phyloP scores from a whole-genome alignment of 805 yeast species.

The Myxozyma sirexii region DNA sequence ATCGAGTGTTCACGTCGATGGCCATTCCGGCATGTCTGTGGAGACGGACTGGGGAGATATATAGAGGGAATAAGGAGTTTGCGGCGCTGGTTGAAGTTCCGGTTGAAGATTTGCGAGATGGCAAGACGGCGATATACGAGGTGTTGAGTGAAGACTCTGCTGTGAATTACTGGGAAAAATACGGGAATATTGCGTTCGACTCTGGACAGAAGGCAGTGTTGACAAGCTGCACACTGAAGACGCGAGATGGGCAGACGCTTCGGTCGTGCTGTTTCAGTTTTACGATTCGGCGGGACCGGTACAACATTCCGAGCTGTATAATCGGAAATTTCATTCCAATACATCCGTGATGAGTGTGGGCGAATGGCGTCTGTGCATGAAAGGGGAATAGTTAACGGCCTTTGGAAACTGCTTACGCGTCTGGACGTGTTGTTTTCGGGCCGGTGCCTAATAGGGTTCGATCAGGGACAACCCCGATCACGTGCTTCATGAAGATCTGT shows the following conservation, averaged over 20 bases:
- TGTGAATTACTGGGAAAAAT: constrained; percentile 96
- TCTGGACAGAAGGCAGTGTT: constrained; percentile 93
- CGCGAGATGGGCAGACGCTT: constrained; percentile 76
- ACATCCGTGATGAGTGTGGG: constrained; percentile 37
- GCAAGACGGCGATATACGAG: constrained; percentile 88
- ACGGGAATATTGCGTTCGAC: constrained; percentile 94
- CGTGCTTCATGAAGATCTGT: too few species aligned
- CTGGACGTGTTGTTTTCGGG: too few species aligned
- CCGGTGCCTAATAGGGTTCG: too few species aligned
- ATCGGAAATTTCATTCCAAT: constrained; percentile 94
- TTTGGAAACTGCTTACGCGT: too few species aligned
- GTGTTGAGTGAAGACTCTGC: constrained; percentile 95
- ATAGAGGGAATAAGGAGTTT: constrained; percentile 93
- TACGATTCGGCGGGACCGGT: constrained; percentile 87
- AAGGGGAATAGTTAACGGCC: too few species aligned
- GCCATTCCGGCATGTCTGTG: constrained; percentile 97
- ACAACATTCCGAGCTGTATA: constrained; percentile 93
- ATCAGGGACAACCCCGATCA: too few species aligned
- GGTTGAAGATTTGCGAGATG: constrained; percentile 89
- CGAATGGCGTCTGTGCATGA: too few species aligned
- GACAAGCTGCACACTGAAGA: constrained; percentile 84
- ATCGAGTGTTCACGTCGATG: constrained; percentile 94
- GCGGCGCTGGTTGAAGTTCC: constrained; percentile 88
- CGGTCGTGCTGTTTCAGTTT: constrained; percentile 91
- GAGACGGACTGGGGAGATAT: constrained; percentile 96